Evolutionary conservation across 2,329 filamentous ascomycete species (phyloP).

Genomic region (Macrophomina tecta): DNA sequence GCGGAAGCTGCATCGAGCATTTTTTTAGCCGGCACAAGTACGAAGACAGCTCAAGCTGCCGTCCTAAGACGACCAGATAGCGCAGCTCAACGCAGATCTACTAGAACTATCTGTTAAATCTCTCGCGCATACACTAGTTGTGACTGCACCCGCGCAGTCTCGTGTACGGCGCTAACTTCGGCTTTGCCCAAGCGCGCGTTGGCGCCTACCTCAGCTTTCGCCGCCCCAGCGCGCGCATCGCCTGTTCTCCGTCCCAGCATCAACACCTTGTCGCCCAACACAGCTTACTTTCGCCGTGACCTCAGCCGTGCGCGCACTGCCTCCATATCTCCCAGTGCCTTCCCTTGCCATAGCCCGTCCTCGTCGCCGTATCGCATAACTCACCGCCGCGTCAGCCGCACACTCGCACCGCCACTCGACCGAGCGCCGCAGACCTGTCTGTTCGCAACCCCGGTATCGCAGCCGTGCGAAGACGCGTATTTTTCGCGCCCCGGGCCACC

Average conservation of each 20-base stretch:
- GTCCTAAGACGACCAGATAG: not conserved
- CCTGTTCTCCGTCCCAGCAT: not conserved
- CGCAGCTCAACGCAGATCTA: not conserved
- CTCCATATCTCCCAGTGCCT: not conserved
- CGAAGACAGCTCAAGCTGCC: not conserved
- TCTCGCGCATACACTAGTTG: too few relatives aligned
- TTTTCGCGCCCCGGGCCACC: not conserved
- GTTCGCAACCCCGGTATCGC: not conserved
- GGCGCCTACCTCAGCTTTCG: not conserved
- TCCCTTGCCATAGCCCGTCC: not conserved
- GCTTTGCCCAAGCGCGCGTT: not conserved
- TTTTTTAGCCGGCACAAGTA: not conserved
- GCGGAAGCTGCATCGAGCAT: not conserved
- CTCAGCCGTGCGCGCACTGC: not conserved
- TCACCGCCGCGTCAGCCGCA: slow-evolving; percentile 4
- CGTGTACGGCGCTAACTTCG: not conserved
- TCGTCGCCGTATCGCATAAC: slow-evolving; percentile 1
- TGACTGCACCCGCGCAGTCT: not conserved
- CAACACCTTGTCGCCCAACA: not conserved
- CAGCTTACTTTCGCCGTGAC: not conserved
- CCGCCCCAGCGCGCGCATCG: not conserved
- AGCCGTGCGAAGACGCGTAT: not conserved
- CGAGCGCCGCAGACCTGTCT: not conserved
- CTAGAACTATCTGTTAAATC: too few relatives aligned
- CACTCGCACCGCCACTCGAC: not conserved